Conservation (phyloP, 1,139 yeast species). For the Zygoascus meyerae region DNA sequence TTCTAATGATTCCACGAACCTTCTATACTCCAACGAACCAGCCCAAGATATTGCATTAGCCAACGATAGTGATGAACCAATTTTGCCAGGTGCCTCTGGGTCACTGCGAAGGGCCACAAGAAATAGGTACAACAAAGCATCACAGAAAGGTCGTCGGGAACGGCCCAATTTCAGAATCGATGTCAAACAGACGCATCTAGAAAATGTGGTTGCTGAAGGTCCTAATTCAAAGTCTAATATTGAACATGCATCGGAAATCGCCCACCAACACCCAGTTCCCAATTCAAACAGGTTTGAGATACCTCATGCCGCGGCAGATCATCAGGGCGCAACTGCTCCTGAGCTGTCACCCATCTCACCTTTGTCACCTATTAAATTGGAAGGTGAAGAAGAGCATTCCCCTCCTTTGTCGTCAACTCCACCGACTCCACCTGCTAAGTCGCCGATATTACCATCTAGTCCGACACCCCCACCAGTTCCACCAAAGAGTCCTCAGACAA, state of each 20-base stretch:
- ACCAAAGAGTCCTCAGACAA: slow-evolving; percentile 8
- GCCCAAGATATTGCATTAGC: slow-evolving; percentile 18
- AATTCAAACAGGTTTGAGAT: no score
- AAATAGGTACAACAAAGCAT: slow-evolving; percentile 25
- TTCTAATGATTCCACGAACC: slow-evolving; percentile 9
- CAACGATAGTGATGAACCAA: slow-evolving; percentile 28
- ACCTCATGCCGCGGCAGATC: background rate
- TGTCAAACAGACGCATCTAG: slow-evolving; percentile 1
- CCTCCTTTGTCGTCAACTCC: slow-evolving; percentile 5
- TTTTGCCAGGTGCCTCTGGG: slow-evolving; percentile 25
- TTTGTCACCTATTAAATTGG: slow-evolving; percentile 2
- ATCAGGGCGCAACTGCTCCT: background rate
- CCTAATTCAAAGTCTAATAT: background rate
- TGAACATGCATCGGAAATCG: background rate
- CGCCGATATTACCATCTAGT: slow-evolving; percentile 3
- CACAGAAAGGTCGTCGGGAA: slow-evolving; percentile 11
- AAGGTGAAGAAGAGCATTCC: background rate
- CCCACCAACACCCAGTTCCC: background rate
- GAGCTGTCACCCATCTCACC: slow-evolving; percentile 6
- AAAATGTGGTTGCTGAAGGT: slow-evolving; percentile 4
- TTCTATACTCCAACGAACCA: slow-evolving; percentile 8
- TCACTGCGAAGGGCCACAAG: slow-evolving; percentile 28
- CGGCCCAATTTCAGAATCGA: slow-evolving; percentile 9
- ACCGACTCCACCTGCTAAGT: background rate
- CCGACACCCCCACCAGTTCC: slow-evolving; percentile 10